Base-by-base conservation (phyloP, 306 rosid species). In the Castanea mollissima region DNA sequence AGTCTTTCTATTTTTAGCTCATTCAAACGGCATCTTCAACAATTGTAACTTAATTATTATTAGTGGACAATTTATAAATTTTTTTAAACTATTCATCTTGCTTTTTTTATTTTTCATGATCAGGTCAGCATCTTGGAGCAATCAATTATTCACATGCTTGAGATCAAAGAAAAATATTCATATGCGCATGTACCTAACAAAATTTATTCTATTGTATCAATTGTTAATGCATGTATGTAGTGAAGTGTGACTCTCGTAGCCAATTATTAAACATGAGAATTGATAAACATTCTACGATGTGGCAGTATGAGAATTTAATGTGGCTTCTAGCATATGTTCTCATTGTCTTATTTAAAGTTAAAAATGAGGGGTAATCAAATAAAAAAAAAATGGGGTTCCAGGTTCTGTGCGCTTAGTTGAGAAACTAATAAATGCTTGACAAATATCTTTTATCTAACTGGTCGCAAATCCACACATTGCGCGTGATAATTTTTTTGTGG, bases 51-150 rank as follows among this genome's bases (percentile, higher is more conserved):
- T 10, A 23, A 23, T 5, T 59, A 59, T 10, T 58, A 21, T 4
- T 6, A 12, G 64, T 58, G 64, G 64, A 58, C 31, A 12, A 21
- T 58, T 21, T 58, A 19, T 15, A 7, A 2, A 5, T 3, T 58
- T 20, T 58, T 49, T 58, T 10, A 3, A 20, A 21, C 23, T 10
- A 25, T 21, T 58, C 14, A 58, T 21, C 15, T 58, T 58, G 10
- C 44, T 41, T 38, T 75, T 25, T 7, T 38, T 35, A 4, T 12
- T 59, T 59, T 5, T n/a, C 51, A 20, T 10, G 34, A 18, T 49
- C 76, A 73, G 76, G 76, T 73, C 4, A 1, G 55, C 55, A 34
- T 56, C 10, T 74, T 19, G 55, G 67, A 57, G 73, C 35, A 29
- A 64, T 16, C 64, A 76, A n/a, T 76, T 72, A 76, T 20, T 76